These are phyloP conservation scores for Albugo laibachii DNA, from an alignment of 352 stramenopile species.

Conservation along the genomic window DNA sequence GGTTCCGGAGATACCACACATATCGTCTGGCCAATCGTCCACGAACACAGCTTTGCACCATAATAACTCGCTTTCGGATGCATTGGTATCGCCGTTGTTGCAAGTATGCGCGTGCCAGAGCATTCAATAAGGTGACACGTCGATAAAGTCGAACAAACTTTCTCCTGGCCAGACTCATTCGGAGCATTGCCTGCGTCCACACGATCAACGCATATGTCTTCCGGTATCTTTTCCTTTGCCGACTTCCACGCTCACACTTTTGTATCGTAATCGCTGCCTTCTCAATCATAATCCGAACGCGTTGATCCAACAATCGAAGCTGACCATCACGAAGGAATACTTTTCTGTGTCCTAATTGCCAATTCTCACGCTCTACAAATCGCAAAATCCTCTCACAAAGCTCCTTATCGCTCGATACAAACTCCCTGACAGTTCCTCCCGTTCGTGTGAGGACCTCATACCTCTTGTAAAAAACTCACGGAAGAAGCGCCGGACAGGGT, in stretches of 20 bases:
- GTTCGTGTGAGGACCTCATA: conserved; percentile 75
- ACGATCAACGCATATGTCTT: conserved; percentile 35
- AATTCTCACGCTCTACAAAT: conserved; percentile 57
- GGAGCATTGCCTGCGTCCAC: conserved; percentile 34
- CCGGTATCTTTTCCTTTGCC: conserved; percentile 50
- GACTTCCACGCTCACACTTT: conserved; percentile 41
- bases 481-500: conserved; percentile 71
- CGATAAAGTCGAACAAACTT: conserved; percentile 26
- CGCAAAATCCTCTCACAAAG: conserved; percentile 70
- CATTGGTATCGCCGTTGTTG: conserved; percentile 46
- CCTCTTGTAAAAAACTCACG: conserved; percentile 71
- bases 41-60: conserved; percentile 48
- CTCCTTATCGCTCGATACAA: conserved; percentile 42
- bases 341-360: conserved; percentile 78
- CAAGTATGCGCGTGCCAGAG: conserved; percentile 46
- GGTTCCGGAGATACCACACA: conserved; percentile 47
- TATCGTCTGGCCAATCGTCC: conserved; percentile 54
- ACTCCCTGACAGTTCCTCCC: conserved; percentile 25
- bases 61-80: conserved; percentile 36
- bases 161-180: conserved; percentile 42
- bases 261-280: conserved; percentile 59
- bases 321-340: conserved; percentile 76
- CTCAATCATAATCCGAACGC: conserved; percentile 70
- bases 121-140: conserved; percentile 48
- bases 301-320: conserved; percentile 62